Conservation (phyloP, 1,139 yeast species). For the Blastobotrys serpentis region DNA sequence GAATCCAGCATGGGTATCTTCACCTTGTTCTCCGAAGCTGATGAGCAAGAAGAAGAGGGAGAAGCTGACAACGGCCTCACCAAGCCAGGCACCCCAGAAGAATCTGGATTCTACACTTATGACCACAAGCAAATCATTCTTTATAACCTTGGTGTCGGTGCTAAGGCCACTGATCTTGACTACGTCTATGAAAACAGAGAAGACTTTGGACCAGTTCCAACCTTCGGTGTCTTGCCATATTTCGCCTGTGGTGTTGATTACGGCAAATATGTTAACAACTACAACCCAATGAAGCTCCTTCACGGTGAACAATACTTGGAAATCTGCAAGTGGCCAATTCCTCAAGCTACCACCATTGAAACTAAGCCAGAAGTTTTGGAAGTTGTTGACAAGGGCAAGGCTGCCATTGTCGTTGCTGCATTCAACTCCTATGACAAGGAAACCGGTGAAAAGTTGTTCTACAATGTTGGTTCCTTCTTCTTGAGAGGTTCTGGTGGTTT, state of each 20-base stretch:
- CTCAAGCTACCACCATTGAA: constrained; percentile 56
- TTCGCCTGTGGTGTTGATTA: constrained; percentile 56
- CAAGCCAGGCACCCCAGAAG: constrained; percentile 32
- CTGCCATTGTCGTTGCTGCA: constrained; percentile 78
- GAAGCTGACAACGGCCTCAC: constrained; percentile 38
- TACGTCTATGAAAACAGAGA: constrained; percentile 75
- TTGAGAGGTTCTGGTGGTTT: constrained; percentile 71
- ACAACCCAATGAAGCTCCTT: constrained; percentile 78
- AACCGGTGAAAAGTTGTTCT: constrained; percentile 70
- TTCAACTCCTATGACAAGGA: constrained; percentile 65
- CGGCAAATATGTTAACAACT: constrained; percentile 65
- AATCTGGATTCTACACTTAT: constrained; percentile 50
- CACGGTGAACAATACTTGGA: constrained; percentile 96
- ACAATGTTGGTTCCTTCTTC: constrained; percentile 84
- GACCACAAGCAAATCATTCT: constrained; percentile 72
- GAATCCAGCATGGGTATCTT: constrained; percentile 62
- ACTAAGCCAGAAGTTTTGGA: constrained; percentile 70
- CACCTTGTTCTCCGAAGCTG: constrained; percentile 35
- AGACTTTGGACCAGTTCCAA: constrained; percentile 86
- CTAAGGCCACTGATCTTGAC: constrained; percentile 71
- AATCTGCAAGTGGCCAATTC: constrained; percentile 75
- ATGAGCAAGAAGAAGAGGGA: constrained; percentile 51
- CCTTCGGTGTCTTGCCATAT: constrained; percentile 86
- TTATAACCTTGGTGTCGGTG: constrained; percentile 90
- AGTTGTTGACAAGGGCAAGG: constrained; percentile 83